Conservation (phyloP, 345 rosid genomes). For the Melaleuca alternifolia region DNA sequence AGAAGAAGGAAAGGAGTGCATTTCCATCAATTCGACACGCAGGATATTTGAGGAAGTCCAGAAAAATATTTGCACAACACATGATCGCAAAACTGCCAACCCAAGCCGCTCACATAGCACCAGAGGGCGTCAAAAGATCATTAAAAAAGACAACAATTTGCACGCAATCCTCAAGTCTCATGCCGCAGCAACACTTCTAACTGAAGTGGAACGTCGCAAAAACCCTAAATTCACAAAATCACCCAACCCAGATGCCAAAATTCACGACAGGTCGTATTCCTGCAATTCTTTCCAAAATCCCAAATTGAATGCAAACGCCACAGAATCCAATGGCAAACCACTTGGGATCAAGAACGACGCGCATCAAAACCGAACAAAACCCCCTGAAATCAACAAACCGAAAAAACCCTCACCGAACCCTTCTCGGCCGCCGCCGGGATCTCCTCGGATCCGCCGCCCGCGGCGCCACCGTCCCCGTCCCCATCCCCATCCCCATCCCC, state of each 20-base stretch:
- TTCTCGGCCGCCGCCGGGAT: background rate
- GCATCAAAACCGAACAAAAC: background rate
- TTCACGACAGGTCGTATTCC: background rate
- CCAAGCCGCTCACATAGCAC: background rate
- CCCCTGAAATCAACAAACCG: background rate
- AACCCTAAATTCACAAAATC: background rate
- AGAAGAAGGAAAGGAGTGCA: background rate
- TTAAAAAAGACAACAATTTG: constrained; percentile 2
- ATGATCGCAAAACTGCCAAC: background rate
- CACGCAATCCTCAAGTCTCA: background rate
- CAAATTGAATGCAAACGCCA: background rate
- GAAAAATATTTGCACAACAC: background rate
- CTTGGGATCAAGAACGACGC: background rate
- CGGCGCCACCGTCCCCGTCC: constrained; percentile 2
- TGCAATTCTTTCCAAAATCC: background rate
- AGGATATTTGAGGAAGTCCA: background rate
- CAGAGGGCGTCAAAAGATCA: background rate
- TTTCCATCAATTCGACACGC: background rate
- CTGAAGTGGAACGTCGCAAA: background rate
- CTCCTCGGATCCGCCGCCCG: constrained; percentile 13
- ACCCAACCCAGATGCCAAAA: background rate
- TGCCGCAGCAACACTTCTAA: background rate
- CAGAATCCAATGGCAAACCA: background rate
- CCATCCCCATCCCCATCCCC: constrained; percentile 1
- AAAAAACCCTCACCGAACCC: constrained; percentile 25